Conservation (phyloP, 768 basidiomycete species). For the Tubosaeta brunneosetosa region DNA sequence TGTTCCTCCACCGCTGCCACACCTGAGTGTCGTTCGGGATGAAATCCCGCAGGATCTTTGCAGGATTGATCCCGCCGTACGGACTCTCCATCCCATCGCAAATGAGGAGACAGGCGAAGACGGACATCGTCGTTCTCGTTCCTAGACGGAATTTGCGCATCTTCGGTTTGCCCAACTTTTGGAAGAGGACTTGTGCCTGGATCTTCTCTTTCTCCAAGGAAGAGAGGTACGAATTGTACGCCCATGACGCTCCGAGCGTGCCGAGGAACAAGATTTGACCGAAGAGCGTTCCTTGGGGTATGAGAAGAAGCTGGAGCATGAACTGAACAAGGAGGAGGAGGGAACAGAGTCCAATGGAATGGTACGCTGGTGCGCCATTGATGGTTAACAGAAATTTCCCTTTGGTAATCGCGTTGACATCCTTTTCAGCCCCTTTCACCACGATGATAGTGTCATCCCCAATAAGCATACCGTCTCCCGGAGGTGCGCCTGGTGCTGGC, state of each 20-base stretch:
- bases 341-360: constrained; percentile 25
- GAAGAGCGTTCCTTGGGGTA: constrained; percentile 32
- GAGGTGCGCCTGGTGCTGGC: constrained; percentile 24
- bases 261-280: constrained; percentile 34
- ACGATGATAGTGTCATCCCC: constrained; percentile 24
- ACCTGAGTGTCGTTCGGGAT: constrained; percentile 22
- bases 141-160: constrained; percentile 20
- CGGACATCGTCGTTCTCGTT: constrained; percentile 20
- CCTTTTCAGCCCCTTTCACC: constrained; percentile 29
- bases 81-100: constrained; percentile 21
- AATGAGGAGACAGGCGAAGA: constrained; percentile 23
- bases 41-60: constrained; percentile 16
- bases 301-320: constrained; percentile 32
- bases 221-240: constrained; percentile 34
- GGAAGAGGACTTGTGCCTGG: constrained; percentile 17
- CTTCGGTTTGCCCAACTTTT: constrained; percentile 10
- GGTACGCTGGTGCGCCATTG: constrained; percentile 10
- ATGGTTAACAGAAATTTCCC: constrained; percentile 26
- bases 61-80: constrained; percentile 6
- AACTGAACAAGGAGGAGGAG: constrained; percentile 32
- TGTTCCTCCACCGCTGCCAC: constrained; percentile 24
- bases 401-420: constrained; percentile 30
- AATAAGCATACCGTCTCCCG: constrained; percentile 30
- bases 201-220: constrained; percentile 34
- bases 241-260: constrained; percentile 32